Conservation (phyloP, 2,329 filamentous ascomycete species). For the Chaetomium olivaceum region DNA sequence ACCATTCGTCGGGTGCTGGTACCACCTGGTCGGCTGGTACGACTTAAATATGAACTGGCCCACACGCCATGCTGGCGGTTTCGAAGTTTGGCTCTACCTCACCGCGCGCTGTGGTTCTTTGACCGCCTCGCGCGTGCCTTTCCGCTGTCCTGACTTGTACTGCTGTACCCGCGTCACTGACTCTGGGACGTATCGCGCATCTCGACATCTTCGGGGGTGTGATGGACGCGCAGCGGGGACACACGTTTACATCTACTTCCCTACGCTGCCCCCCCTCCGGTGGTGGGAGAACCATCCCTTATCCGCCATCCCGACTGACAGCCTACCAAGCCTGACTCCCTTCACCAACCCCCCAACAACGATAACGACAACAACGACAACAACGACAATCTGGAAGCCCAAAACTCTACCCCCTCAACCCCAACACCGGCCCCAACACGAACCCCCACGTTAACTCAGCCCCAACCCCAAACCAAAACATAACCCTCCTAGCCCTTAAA, state of each 20-base stretch:
- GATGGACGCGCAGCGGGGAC: not conserved
- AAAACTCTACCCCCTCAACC: not conserved
- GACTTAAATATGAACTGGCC: conserved; percentile 35
- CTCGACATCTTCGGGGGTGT: conserved; percentile 1
- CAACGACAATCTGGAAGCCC: not conserved
- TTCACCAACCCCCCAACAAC: not conserved
- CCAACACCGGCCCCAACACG: not conserved
- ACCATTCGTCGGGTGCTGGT: conserved; percentile 47
- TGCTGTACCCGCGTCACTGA: not conserved
- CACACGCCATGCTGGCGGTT: not conserved
- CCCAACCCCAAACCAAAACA: conserved; percentile 24
- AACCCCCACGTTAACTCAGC: no score
- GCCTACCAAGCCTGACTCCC: not conserved
- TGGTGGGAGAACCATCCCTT: conserved; percentile 8
- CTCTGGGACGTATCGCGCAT: not conserved
- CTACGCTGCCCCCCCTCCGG: conserved; percentile 34
- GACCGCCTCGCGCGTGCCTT: not conserved
- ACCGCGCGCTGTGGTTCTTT: conserved; percentile 2
- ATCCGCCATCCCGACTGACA: not conserved
- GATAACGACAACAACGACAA: no score
- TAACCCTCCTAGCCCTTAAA: conserved; percentile 43
- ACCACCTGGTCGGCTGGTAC: conserved; percentile 41
- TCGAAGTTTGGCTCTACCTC: not conserved
- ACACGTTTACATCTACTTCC: conserved; percentile 46
- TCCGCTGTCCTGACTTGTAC: not conserved